phyloP scores from a whole-genome alignment of 2,329 filamentous ascomycete genomes.

The Alternaria ethzedia region DNA sequence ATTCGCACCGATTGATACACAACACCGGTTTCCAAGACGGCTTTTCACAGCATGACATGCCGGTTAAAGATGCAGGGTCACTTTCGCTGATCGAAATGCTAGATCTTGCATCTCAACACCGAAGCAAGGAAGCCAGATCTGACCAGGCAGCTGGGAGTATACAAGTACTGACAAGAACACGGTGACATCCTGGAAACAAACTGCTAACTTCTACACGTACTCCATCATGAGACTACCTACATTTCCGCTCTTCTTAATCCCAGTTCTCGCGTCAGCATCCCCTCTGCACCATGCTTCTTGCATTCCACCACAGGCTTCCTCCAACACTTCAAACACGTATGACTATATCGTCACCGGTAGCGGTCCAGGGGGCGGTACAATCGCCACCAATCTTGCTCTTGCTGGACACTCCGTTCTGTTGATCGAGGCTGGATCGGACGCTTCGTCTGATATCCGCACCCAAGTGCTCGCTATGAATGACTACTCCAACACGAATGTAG shows the following conservation, averaged over 20 bases:
- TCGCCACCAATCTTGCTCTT: slow-evolving; percentile 59
- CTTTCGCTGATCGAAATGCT: neutral
- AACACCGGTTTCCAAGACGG: neutral
- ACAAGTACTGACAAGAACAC: neutral
- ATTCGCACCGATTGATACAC: neutral
- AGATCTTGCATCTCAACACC: neutral
- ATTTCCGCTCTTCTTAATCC: neutral
- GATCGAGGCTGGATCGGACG: slow-evolving; percentile 62
- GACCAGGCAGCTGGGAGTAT: neutral
- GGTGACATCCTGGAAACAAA: neutral
- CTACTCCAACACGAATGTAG: slow-evolving; percentile 39
- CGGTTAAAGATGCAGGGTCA: neutral
- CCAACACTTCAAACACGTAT: slow-evolving; percentile 21
- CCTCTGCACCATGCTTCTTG: neutral
- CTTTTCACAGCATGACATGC: neutral
- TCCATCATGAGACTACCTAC: neutral
- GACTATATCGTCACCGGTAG: slow-evolving; percentile 62
- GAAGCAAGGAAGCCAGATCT: neutral
- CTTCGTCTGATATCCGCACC: slow-evolving; percentile 54
- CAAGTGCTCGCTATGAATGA: slow-evolving; percentile 58
- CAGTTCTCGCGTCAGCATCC: neutral
- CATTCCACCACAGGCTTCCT: neutral
- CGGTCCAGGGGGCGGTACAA: slow-evolving; percentile 23
- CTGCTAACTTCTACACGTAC: neutral
- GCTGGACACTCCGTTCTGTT: slow-evolving; percentile 63